A percentile compares a stretch with the other conserved stretches of the same genome.
These are phyloP conservation scores for Megacollybia marginata DNA, from an alignment of 768 basidiomycete genomes.

Conservation along the genomic window DNA sequence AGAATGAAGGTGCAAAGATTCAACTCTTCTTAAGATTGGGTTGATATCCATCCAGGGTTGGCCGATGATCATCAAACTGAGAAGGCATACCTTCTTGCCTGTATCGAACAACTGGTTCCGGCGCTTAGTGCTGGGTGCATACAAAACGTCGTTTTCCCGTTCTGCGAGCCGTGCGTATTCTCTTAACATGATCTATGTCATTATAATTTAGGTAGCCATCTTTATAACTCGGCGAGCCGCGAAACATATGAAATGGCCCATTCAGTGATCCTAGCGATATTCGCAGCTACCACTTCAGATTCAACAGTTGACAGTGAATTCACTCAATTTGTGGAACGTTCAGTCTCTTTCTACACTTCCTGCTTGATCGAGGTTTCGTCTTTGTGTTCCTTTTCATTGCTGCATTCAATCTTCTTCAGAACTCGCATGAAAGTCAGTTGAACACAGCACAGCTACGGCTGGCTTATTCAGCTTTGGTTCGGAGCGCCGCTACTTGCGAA, in stretches of 20 bases:
- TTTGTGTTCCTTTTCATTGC: slow-evolving; percentile 1
- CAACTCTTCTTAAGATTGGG: slow-evolving; percentile 1
- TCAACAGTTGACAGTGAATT: slow-evolving; percentile 13
- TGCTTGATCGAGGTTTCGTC: slow-evolving; percentile 61
- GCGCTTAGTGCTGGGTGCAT: slow-evolving; percentile 47
- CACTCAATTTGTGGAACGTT: slow-evolving; percentile 37
- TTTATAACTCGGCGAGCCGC: slow-evolving; percentile 49
- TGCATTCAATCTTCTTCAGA: slow-evolving; percentile 29
- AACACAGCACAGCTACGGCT: slow-evolving; percentile 57
- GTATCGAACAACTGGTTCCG: slow-evolving; percentile 72
- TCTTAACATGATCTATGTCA: slow-evolving; percentile 1
- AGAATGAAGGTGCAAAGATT: not conserved
- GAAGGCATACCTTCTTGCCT: slow-evolving; percentile 61
- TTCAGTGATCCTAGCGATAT: slow-evolving; percentile 72
- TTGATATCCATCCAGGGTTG: slow-evolving; percentile 10
- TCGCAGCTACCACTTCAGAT: slow-evolving; percentile 44
- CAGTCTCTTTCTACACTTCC: slow-evolving; percentile 69
- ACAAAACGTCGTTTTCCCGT: slow-evolving; percentile 45
- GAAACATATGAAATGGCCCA: slow-evolving; percentile 86
- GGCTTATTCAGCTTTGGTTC: slow-evolving; percentile 67
- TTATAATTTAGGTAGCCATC: slow-evolving; percentile 35
- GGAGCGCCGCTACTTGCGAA: slow-evolving; percentile 41
- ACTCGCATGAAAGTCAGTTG: slow-evolving; percentile 54
- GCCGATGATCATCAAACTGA: slow-evolving; percentile 29
- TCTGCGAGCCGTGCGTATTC: slow-evolving; percentile 57